Percentiles rank a stretch among this genome's conserved stretches.
phyloP scores from a whole-genome alignment of 768 basidiomycete genomes.

The Wakefieldia striispora region DNA sequence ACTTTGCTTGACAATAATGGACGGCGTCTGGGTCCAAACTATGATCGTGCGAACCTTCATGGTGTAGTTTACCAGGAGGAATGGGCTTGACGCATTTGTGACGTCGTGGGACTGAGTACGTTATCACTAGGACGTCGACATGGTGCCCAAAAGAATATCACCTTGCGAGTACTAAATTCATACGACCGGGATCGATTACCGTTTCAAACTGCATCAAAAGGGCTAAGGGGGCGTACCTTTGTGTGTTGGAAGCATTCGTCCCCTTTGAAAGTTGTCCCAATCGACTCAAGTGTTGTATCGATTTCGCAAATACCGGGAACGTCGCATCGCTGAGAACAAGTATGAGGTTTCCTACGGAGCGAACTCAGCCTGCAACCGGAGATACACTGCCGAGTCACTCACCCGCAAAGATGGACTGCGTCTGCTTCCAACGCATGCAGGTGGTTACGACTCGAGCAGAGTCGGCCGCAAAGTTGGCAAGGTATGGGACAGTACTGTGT shows the following conservation, averaged over 20 bases:
- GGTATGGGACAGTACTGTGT: slow-evolving; percentile 48
- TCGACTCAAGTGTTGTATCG: slow-evolving; percentile 51
- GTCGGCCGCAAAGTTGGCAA: slow-evolving; percentile 55
- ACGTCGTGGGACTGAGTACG: slow-evolving; percentile 42
- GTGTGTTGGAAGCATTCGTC: slow-evolving; percentile 63
- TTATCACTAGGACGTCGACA: background rate
- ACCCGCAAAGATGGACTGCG: slow-evolving; percentile 60
- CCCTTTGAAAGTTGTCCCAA: slow-evolving; percentile 62
- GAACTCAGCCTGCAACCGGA: slow-evolving; percentile 1
- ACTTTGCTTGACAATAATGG: slow-evolving; percentile 55
- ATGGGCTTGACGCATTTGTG: slow-evolving; percentile 48
- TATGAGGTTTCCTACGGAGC: slow-evolving; percentile 42
- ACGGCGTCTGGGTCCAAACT: slow-evolving; percentile 40
- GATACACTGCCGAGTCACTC: slow-evolving; percentile 4
- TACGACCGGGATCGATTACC: background rate
- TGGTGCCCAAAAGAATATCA: slow-evolving; percentile 10
- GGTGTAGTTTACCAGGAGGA: slow-evolving; percentile 38
- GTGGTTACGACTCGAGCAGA: slow-evolving; percentile 47
- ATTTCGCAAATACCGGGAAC: slow-evolving; percentile 55
- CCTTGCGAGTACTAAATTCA: slow-evolving; percentile 50
- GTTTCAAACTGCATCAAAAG: background rate
- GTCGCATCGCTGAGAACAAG: slow-evolving; percentile 44
- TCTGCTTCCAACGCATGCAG: slow-evolving; percentile 46
- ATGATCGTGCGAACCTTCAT: slow-evolving; percentile 49
- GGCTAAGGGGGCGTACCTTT: slow-evolving; percentile 38